phyloP scores from a whole-genome alignment of 2,329 filamentous ascomycete species.

The Plenodomus tracheiphilus region DNA sequence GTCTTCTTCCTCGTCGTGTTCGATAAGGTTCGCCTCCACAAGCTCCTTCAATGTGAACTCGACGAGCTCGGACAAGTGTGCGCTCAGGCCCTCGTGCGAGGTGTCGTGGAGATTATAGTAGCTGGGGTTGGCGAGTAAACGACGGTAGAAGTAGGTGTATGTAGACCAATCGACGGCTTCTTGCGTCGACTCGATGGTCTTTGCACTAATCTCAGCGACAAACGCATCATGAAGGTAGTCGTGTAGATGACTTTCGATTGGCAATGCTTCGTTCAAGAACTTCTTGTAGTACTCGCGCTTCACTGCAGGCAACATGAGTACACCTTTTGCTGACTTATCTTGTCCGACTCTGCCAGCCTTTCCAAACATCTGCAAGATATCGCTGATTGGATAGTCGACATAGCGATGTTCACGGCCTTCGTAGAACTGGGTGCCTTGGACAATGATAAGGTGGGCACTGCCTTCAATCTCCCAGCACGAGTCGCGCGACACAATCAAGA shows the following conservation, averaged over 20 bases:
- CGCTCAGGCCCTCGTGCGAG: slow-evolving; percentile 89
- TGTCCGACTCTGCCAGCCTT: slow-evolving; percentile 79
- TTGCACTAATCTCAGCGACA: slow-evolving; percentile 94
- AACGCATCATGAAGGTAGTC: slow-evolving; percentile 94
- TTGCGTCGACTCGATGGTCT: slow-evolving; percentile 92
- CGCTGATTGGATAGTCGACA: slow-evolving; percentile 91
- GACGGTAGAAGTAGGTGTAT: slow-evolving; percentile 97
- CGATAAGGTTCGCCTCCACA: slow-evolving; percentile 90
- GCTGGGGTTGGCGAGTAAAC: slow-evolving; percentile 91
- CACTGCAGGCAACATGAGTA: slow-evolving; percentile 93
- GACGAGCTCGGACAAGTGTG: slow-evolving; percentile 90
- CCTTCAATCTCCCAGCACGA: slow-evolving; percentile 94
- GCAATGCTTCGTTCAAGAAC: slow-evolving; percentile 93
- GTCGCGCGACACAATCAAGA: slow-evolving; percentile 80
- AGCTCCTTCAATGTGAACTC: slow-evolving; percentile 91
- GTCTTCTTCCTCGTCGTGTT: slow-evolving; percentile 87
- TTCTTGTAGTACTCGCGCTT: slow-evolving; percentile 99
- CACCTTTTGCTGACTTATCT: slow-evolving; percentile 81
- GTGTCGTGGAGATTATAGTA: slow-evolving; percentile 91
- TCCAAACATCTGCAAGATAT: slow-evolving; percentile 97
- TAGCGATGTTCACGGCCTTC: slow-evolving; percentile 97
- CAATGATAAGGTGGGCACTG: slow-evolving; percentile 85
- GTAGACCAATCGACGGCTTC: slow-evolving; percentile 98
- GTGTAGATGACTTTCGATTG: slow-evolving; percentile 92
- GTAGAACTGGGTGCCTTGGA: slow-evolving; percentile 98